phyloP scores from a whole-genome alignment of 106 monocot genomes.

The Acorus calamus region DNA sequence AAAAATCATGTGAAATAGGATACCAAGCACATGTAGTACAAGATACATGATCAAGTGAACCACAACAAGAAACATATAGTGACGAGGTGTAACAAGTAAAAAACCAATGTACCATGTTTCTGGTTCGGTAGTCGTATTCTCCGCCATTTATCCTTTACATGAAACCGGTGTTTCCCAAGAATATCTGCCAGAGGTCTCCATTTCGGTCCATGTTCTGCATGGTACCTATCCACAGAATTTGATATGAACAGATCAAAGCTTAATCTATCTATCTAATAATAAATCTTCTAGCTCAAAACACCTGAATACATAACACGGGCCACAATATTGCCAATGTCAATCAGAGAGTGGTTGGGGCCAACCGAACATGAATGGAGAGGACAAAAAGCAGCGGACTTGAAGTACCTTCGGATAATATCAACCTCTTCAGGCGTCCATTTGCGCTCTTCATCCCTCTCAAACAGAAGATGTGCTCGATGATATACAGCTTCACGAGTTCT shows the following conservation, averaged over 20 bases:
- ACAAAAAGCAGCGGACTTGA: constrained; percentile 1
- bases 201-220: constrained; percentile 36
- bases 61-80: background rate
- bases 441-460: constrained; percentile 18
- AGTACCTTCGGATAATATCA: constrained; percentile 20
- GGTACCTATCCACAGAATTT: constrained; percentile 19
- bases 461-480: constrained; percentile 22
- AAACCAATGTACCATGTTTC: constrained; percentile 28
- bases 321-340: no score
- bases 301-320: background rate
- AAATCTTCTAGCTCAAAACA: background rate
- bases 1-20: no score
- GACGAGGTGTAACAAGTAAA: background rate
- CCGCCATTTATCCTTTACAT: constrained; percentile 67
- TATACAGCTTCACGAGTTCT: constrained; percentile 28
- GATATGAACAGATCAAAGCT: background rate
- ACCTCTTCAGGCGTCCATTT: constrained; percentile 35
- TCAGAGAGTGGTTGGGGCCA: no score
- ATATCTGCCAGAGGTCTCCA: constrained; percentile 46
- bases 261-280: background rate
- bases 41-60: no score
- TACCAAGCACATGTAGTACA: no score
- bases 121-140: constrained; percentile 33
- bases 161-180: constrained; percentile 34
- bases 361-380: background rate